Percentiles rank a stretch among this genome's conserved stretches.
Evolutionary conservation across 2,329 filamentous ascomycete genomes (phyloP).

Genomic region (Emmonsiellopsis sp.): DNA sequence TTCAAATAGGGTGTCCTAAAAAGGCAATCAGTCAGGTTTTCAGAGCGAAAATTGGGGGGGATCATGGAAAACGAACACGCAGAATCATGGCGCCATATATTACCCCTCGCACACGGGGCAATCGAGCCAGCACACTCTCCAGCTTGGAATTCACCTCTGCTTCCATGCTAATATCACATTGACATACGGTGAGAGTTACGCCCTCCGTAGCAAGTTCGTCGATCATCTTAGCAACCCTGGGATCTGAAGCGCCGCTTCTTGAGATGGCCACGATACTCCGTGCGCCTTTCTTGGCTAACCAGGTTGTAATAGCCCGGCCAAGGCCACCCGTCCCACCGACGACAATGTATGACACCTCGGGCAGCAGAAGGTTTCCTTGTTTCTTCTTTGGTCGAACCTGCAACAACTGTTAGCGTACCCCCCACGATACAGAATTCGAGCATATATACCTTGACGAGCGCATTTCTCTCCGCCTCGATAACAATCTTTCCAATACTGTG

Average conservation of each 20-base stretch:
- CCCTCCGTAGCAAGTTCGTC: slow-evolving; percentile 9
- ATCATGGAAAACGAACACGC: slow-evolving; percentile 10
- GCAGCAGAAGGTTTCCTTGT: background rate
- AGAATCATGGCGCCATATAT: slow-evolving; percentile 37
- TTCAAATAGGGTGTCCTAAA: slow-evolving; percentile 5
- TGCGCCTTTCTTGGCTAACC: slow-evolving; percentile 42
- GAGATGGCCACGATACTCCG: slow-evolving; percentile 45
- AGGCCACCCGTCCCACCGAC: slow-evolving; percentile 49
- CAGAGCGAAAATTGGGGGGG: background rate
- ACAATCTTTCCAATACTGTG: slow-evolving; percentile 17
- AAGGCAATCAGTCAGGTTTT: background rate
- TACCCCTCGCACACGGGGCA: slow-evolving; percentile 28
- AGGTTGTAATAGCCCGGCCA: slow-evolving; percentile 42
- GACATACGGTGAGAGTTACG: slow-evolving; percentile 9
- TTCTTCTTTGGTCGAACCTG: background rate
- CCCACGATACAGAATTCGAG: slow-evolving; percentile 7
- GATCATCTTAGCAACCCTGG: slow-evolving; percentile 13
- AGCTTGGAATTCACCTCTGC: slow-evolving; percentile 19
- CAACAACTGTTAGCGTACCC: background rate
- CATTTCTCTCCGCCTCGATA: slow-evolving; percentile 4
- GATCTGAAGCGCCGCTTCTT: slow-evolving; percentile 33
- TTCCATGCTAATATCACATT: slow-evolving; percentile 19
- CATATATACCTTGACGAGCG: slow-evolving; percentile 4
- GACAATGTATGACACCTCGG: slow-evolving; percentile 43
- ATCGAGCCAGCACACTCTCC: slow-evolving; percentile 12